Evolutionary conservation across 129 eudicot species (phyloP), one percentile per base, ranked within the genome.

Genomic region (Escallonia herrerae): DNA sequence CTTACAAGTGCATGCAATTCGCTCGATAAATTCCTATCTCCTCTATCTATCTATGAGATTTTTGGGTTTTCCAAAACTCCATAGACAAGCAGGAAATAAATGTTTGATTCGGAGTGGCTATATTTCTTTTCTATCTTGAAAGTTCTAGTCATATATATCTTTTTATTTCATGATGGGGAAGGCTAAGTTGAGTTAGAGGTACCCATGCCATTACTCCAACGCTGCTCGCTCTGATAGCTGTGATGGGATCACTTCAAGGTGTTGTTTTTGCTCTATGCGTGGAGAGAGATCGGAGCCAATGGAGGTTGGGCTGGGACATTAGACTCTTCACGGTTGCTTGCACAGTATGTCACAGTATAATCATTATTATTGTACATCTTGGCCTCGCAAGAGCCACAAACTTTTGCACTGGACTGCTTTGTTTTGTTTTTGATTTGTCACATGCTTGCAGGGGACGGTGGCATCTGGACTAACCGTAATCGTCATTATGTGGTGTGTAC

Each of bases 301-400:
- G 86, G 95, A 81, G 59, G 64, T 40, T 83, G 41, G 79, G 82
- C 22, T 80, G 84, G 80, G 62, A 79, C 39, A 71, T 83, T 43
- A 70, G 80, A 37, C 83, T 83, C 44, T 73, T 83, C 40, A 67
- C 80, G 0, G 85, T 60, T 10, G 47, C 65, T 41, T 78, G 74
- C 53, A 40, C 77, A 71, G 91, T 87, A 67, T 7, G 68, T 42
- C 41, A 0, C n/a, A 41, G 2, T 15, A 8, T 60, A 7, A 43
- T 2, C 7, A 15, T 56, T 8, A 40, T 15, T 41, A 5, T 15
- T 12, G 13, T 22, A 60, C 14, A 5, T 40, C 11, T 60, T 7
- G 8, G 33, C 14, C 8, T 51, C 1, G 14, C 12, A 6, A 51
- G 8, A 12, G 8, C 12, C 12, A 7, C 2, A n/a, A 51, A 64